Conservation (phyloP, 2,329 filamentous ascomycete species). For the Aureobasidium vineae region DNA sequence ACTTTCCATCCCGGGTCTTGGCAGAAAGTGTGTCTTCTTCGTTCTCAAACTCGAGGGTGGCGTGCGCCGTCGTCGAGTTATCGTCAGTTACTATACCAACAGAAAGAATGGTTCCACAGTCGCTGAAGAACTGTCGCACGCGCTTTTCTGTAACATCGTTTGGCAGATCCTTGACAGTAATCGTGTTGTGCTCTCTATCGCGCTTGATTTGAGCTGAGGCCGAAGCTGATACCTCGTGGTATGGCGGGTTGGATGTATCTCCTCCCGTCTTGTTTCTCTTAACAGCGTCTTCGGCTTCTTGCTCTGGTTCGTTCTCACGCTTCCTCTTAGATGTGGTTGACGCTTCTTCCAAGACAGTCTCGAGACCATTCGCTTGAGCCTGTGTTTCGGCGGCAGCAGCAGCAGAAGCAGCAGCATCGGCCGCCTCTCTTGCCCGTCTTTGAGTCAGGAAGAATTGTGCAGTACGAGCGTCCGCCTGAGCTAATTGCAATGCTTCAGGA, state of each 20-base stretch:
- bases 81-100: constrained; percentile 67
- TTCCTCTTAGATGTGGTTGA: constrained; percentile 64
- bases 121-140: constrained; percentile 85
- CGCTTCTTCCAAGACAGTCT: constrained; percentile 35
- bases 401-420: constrained; percentile 61
- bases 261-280: constrained; percentile 66
- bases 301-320: constrained; percentile 58
- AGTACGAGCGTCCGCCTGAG: constrained; percentile 70
- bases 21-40: constrained; percentile 79
- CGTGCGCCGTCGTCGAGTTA: constrained; percentile 61
- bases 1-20: constrained; percentile 75
- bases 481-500: constrained; percentile 69
- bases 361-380: constrained; percentile 34
- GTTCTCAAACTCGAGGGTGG: constrained; percentile 80
- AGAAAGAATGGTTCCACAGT: constrained; percentile 80
- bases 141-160: constrained; percentile 65
- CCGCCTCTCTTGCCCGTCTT: constrained; percentile 65
- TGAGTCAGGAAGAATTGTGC: constrained; percentile 61
- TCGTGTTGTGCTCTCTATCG: constrained; percentile 85
- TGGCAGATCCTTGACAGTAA: constrained; percentile 78
- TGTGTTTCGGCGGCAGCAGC: constrained; percentile 48
- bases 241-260: constrained; percentile 31
- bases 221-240: constrained; percentile 39
- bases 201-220: constrained; percentile 57
- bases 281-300: constrained; percentile 52